These are phyloP conservation scores for Capniomyces stellatus DNA, from an alignment of 371 early-diverging fungal genomes.

Conservation along the genomic window DNA sequence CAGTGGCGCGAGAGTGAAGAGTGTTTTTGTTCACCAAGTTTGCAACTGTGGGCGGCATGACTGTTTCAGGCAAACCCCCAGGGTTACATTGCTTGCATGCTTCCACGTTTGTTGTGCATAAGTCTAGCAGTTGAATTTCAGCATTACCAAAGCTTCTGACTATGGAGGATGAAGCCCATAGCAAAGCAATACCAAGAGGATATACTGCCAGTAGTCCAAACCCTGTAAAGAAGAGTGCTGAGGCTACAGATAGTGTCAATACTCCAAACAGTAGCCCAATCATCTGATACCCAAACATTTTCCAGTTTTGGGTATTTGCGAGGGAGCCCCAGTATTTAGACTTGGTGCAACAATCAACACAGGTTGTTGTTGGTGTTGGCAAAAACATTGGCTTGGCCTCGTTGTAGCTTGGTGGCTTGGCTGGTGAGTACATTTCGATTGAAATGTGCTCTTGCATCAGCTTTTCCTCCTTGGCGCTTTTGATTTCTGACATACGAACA, in stretches of 20 bases:
- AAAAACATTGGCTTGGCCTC: conserved; percentile 2
- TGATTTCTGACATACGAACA: background rate
- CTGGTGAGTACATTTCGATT: background rate
- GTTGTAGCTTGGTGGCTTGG: background rate
- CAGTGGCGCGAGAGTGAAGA: background rate
- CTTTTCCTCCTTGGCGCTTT: background rate
- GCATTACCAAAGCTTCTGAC: background rate
- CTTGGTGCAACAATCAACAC: background rate
- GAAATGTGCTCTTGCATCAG: background rate
- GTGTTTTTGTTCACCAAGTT: background rate
- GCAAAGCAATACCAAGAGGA: background rate
- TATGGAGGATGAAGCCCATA: background rate
- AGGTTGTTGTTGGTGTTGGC: background rate
- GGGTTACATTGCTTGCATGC: background rate
- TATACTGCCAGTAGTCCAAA: background rate
- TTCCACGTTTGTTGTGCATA: background rate
- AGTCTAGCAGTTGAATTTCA: background rate
- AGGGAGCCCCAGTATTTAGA: background rate
- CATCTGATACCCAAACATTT: background rate
- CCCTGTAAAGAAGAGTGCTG: background rate
- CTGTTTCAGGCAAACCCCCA: background rate
- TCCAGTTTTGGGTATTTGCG: background rate
- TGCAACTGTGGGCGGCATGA: background rate
- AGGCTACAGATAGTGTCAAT: background rate
- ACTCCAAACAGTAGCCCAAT: background rate